phyloP scores from a whole-genome alignment of 176 grass and related monocot genomes.

The Zizania latifolia region DNA sequence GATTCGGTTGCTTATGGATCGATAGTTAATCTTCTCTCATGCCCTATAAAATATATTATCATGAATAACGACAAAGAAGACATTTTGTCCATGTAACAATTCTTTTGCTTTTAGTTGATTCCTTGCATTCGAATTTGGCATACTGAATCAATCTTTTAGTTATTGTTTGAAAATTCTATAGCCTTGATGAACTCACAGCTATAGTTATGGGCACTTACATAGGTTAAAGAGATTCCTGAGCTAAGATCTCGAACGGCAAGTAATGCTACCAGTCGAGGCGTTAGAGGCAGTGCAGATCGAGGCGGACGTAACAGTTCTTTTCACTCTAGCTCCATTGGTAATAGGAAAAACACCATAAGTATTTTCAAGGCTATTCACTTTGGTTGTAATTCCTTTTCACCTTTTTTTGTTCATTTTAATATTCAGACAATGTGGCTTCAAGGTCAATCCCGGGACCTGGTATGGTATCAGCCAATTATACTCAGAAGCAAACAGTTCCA shows the following conservation, averaged over 20 bases:
- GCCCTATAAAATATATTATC: neutral
- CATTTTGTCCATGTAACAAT: neutral
- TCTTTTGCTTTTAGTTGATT: neutral
- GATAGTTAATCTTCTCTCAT: neutral
- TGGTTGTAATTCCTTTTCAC: constrained; percentile 11
- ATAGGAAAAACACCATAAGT: constrained; percentile 6
- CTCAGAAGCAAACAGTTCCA: constrained; percentile 47
- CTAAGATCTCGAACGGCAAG: constrained; percentile 60
- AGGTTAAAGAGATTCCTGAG: constrained; percentile 74
- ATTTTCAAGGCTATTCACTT: constrained; percentile 11
- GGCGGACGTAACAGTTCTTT: constrained; percentile 43
- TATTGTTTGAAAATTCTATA: constrained; percentile 8
- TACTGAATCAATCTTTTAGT: neutral
- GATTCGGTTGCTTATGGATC: constrained; percentile 4
- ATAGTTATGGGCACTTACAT: constrained; percentile 15
- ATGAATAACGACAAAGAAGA: neutral
- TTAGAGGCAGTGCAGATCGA: constrained; percentile 66
- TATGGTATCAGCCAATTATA: constrained; percentile 37
- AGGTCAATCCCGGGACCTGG: constrained; percentile 49
- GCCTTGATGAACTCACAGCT: constrained; percentile 24
- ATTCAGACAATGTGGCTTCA: constrained; percentile 42
- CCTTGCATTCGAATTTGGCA: neutral
- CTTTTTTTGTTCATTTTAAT: constrained; percentile 3
- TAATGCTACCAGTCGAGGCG: constrained; percentile 50
- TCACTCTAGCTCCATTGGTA: constrained; percentile 62